Base-by-base conservation (phyloP, 2,329 filamentous ascomycete species). In the Pyricularia sp. region DNA sequence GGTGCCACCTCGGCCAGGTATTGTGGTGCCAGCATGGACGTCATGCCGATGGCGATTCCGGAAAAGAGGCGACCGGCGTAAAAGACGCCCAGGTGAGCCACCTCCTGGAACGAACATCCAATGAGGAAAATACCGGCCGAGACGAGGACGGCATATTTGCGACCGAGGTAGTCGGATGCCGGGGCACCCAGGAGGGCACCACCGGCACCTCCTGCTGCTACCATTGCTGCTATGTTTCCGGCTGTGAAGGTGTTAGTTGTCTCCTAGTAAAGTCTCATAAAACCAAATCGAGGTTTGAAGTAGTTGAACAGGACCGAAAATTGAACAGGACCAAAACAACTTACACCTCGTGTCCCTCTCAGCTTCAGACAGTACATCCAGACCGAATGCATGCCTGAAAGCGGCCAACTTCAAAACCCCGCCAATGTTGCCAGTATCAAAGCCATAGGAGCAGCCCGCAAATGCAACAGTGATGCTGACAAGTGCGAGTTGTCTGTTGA, bases 1-100 rank as follows among this genome's bases (percentile, higher is more conserved):
- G 79, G 80, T 0, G 77, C 76, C 67, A 79, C 80, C 69, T 82
- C 80, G 1, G 78, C 77, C 0, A 81, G 74, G 69, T 78, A 82
- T 31, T 80, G 77, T 10, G 80, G 80, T 1, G 78, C 78, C 61
- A 81, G 68, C 76, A 80, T 79, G 20, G 76, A 79, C 3, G 73
- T 78, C 7, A 75, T 76, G 1, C 77, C 78, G 33, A 79, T 76
- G 2, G 75, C 75, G 26, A 80, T 71, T 7, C 78, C 78, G 1
- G 76, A 75, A n/a, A 80, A 73, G 55, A 79, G 73, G 0, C 79
- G 75, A 3, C 79, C 79, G 9, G 76, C 77, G 20, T 78, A 77
- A 26, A 81, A 76, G 1, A 78, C 73, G 9, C 75, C 72, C 12
- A 80, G 73, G 64, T 77, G 71, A 7, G 78, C 75, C 3, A 80